Evolutionary conservation across 352 stramenopile genomes (phyloP).

Genomic region (Ochromonadaceae sp.): DNA sequence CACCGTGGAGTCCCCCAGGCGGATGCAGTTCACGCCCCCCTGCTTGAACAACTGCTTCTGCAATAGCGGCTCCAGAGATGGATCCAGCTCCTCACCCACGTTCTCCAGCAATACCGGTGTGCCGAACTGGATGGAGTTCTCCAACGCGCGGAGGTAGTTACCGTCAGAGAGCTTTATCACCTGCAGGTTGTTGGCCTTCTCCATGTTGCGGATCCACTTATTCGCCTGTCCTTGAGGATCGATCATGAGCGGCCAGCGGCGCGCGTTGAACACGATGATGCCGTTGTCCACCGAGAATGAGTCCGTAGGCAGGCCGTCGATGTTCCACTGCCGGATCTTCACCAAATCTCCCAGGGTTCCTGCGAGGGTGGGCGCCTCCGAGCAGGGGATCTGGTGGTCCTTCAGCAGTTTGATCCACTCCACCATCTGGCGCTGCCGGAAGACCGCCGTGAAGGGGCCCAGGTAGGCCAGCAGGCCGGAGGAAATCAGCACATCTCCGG

Average conservation of each 20-base stretch:
- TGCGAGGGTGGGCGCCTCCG: constrained; percentile 31
- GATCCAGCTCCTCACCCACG: constrained; percentile 71
- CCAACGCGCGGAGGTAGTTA: constrained; percentile 76
- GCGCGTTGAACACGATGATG: constrained; percentile 80
- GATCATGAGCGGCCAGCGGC: constrained; percentile 83
- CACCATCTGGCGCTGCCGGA: constrained; percentile 52
- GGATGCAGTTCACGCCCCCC: constrained; percentile 67
- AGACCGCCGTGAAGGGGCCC: constrained; percentile 75
- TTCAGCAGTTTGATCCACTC: constrained; percentile 52
- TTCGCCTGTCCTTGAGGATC: constrained; percentile 82
- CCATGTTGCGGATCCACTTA: constrained; percentile 88
- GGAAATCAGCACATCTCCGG: constrained; percentile 72
- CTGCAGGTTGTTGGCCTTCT: constrained; percentile 62
- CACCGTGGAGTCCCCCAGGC: constrained; percentile 72
- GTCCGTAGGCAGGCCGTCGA: constrained; percentile 77
- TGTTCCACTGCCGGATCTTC: constrained; percentile 79
- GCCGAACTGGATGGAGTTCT: constrained; percentile 79
- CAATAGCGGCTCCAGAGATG: constrained; percentile 73
- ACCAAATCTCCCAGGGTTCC: constrained; percentile 69
- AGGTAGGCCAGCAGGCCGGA: constrained; percentile 77
- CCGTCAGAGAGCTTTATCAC: constrained; percentile 80
- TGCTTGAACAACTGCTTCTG: constrained; percentile 85
- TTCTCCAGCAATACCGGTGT: constrained; percentile 75
- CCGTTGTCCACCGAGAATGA: constrained; percentile 81
- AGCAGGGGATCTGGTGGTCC: constrained; percentile 30